Percentiles rank a stretch among this genome's conserved stretches.
These are phyloP conservation scores for Speleostelium caveatum DNA, from an alignment of 78 protist species.

Conservation along the genomic window DNA sequence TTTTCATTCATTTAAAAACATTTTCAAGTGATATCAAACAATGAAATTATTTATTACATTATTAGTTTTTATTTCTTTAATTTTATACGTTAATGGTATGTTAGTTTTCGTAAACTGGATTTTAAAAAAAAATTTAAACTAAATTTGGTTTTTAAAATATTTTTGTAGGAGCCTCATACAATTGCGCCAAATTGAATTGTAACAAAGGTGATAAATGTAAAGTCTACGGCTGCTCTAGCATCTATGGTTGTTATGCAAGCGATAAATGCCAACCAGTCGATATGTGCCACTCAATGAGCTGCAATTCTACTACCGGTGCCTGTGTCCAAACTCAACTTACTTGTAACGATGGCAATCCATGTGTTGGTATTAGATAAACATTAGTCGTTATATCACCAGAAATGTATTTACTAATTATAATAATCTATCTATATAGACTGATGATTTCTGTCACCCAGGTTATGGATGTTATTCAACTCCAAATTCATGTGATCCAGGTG, in stretches of 20 bases:
- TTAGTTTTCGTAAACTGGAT: too few species aligned
- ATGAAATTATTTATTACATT: too few species aligned
- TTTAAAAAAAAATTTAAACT: too few species aligned
- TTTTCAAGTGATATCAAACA: too few species aligned
- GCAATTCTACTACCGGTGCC: background rate
- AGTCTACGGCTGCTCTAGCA: background rate
- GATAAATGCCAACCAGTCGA: slow-evolving; percentile 2
- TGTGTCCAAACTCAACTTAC: background rate
- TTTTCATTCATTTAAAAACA: too few species aligned
- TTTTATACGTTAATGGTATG: too few species aligned
- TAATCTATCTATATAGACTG: too few species aligned
- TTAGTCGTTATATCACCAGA: too few species aligned
- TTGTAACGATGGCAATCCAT: slow-evolving; percentile 8
- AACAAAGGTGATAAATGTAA: background rate
- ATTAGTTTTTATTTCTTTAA: too few species aligned
- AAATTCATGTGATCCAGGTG: slow-evolving; percentile 23
- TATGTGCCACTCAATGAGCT: background rate
- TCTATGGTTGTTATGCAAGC: background rate
- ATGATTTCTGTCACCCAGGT: slow-evolving; percentile 18
- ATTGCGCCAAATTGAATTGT: slow-evolving; percentile 16
- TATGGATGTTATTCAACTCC: slow-evolving; percentile 17
- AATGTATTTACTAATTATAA: too few species aligned
- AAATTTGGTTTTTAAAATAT: background rate
- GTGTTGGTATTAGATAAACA: too few species aligned
- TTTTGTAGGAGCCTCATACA: background rate